Evolutionary conservation across 352 stramenopile genomes (phyloP), one percentile per base, ranked within the genome.

Genomic region (Globisporangium ultimum): DNA sequence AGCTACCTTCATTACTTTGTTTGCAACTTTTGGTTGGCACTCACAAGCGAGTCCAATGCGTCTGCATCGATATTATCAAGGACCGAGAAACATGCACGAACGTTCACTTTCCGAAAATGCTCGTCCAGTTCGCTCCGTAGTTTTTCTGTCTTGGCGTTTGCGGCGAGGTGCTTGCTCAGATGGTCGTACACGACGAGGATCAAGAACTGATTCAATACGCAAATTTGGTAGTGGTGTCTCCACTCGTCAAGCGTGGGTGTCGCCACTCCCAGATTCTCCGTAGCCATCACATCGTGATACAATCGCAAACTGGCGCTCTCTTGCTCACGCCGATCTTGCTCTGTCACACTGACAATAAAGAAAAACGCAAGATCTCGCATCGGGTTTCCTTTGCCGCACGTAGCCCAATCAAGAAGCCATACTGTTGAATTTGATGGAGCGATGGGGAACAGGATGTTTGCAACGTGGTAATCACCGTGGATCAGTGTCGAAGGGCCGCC

Each of bases 381-480:
- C 12, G 84, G 81, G 48, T 93, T 91, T 5, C 81, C 81, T 12
- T 65, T 74, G 40, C 84, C 84, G 38, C 80, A 91, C 24, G 84
- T 91, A 47, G 84, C 81, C 84, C 84, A 93, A 67, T 93, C 84
- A 42, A 93, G 58, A 7, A 93, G 78, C 80, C 78, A 90, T 28
- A 78, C 78, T 3, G 49, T 11, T 14, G 78, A 62, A 9, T 74
- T 63, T 0, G 32, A 48, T 12, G 55, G 52, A 49, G 61, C 58
- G 2, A 58, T 63, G 43, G 72, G 58, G 51, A 93, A 76, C 21
- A 93, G 67, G 60, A 90, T 67, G 60, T 93, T 93, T 22, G 80
- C 84, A 38, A 87, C 84, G 54, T 93, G 84, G 55, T 91, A 93
- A 58, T 93, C 84, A 14, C 84, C 84, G 59, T 93, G 84, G 52